Base-by-base conservation (phyloP, 2,329 filamentous ascomycete genomes). In the Epichloe festucae region DNA sequence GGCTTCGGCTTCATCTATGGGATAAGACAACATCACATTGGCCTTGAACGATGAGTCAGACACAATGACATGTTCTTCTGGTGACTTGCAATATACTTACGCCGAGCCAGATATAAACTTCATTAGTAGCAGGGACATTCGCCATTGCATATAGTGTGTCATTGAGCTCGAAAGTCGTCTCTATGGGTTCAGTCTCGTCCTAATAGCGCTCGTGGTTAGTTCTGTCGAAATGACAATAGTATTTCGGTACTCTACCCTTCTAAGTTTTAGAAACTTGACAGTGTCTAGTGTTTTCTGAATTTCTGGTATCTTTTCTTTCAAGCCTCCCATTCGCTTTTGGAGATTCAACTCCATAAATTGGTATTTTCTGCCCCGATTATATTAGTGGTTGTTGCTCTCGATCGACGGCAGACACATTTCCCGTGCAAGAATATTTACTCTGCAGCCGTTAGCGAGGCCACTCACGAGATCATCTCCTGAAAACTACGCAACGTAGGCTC, bases 301-400 rank as follows among this genome's bases (percentile, higher is more conserved):
- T 66, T 98, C 93, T 0, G 93, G 93, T 58, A 98, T 89, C 74
- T 97, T 98, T 64, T 96, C 90, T 63, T 84, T 87, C 52, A 98
- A 73, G 2, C 90, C 89, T 4, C 78, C 75, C 50, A 87, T 84
- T 46, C 93, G 81, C 56, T 89, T 79, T 67, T 95, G 85, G 53
- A 93, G 87, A 69, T 95, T 97, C 65, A 85, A 76, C 72, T 97
- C 89, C 93, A 98, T 98, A 72, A 97, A 98, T 69, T 97, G 93
- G 73, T 98, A 98, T 77, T 98, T 98, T 60, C 89, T 95, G 65
- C 23, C 27, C 48, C 46, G 10, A 19, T 19, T 21, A 11, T 52
- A 52, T 58, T 53, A 56, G 14, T 38, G 46, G 36, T 15, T 23
- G 39, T 43, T 36, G n/a, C 21, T 31, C 12, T 35, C 8, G n/a